Evolutionary conservation across 2,329 filamentous ascomycete species (phyloP).

Genomic region (Zymoseptoria crescenta): DNA sequence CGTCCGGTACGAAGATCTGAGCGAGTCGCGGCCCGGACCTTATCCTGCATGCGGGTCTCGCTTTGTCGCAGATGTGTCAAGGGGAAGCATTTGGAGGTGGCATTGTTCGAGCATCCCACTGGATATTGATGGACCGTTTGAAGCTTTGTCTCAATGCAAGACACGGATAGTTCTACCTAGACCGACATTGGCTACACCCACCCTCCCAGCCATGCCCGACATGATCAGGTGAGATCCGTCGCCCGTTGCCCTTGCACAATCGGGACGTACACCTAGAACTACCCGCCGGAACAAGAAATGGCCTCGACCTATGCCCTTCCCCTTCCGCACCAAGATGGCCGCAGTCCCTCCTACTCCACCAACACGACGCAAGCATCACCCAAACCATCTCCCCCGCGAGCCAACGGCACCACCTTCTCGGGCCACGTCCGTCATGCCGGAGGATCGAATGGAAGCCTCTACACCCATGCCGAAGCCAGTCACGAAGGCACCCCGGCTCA

Average conservation of each 20-base stretch:
- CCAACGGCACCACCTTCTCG: slow-evolving; percentile 3
- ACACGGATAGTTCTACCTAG: not conserved
- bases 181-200: too few species aligned
- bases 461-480: slow-evolving; percentile 24
- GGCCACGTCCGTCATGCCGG: slow-evolving; percentile 13
- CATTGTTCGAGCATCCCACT: not conserved
- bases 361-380: slow-evolving; percentile 3
- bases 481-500: slow-evolving; percentile 22
- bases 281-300: slow-evolving; percentile 24
- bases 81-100: too few species aligned
- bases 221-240: not conserved
- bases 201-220: not conserved
- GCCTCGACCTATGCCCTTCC: slow-evolving; percentile 41
- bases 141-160: not conserved
- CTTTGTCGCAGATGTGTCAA: too few species aligned
- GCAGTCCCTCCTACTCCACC: slow-evolving; percentile 20
- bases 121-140: not conserved
- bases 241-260: not conserved
- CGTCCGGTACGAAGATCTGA: too few species aligned
- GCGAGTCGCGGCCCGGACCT: too few species aligned
- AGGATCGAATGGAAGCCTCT: slow-evolving; percentile 20
- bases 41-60: too few species aligned
- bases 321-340: slow-evolving; percentile 11
- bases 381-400: not conserved
- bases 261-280: too few species aligned